phyloP scores from a whole-genome alignment of 208 protist species.

The Vickermania spadyakhi region DNA sequence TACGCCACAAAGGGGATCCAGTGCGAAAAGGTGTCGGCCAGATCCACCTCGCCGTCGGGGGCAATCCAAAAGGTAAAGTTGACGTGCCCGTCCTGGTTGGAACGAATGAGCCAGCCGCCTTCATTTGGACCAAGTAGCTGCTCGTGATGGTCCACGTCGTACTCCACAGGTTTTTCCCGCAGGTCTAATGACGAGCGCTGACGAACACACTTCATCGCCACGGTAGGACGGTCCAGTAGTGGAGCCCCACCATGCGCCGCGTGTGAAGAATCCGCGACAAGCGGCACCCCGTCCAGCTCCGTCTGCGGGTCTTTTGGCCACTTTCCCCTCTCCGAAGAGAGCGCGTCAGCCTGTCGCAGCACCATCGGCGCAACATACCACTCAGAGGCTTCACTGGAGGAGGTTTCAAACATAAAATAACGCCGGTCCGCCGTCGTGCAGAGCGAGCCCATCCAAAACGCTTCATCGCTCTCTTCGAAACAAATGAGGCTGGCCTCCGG shows the following conservation, averaged over 20 bases:
- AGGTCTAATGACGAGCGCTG: background rate
- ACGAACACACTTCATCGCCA: background rate
- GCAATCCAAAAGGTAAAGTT: slow-evolving; percentile 42
- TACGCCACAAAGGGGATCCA: slow-evolving; percentile 43
- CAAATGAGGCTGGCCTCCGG: slow-evolving; percentile 23
- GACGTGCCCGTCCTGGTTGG: slow-evolving; percentile 12
- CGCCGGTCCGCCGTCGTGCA: slow-evolving; percentile 35
- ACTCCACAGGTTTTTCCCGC: slow-evolving; percentile 16
- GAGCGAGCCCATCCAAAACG: slow-evolving; percentile 41
- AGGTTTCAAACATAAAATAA: slow-evolving; percentile 34
- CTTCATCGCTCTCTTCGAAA: slow-evolving; percentile 51
- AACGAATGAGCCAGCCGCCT: slow-evolving; percentile 45
- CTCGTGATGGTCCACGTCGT: slow-evolving; percentile 54
- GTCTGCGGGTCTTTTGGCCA: background rate
- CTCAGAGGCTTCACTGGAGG: slow-evolving; percentile 35
- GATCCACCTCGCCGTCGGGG: slow-evolving; percentile 11
- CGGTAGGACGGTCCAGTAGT: background rate
- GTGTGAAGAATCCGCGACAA: background rate
- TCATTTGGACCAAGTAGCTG: slow-evolving; percentile 18
- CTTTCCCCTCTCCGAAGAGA: background rate
- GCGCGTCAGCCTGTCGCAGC: background rate
- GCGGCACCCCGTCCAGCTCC: slow-evolving; percentile 1
- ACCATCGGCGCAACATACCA: slow-evolving; percentile 25
- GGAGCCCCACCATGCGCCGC: background rate
- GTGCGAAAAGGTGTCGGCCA: background rate